Conservation (phyloP, 2,329 filamentous ascomycete species). For the Phaeosphaeria sp. region DNA sequence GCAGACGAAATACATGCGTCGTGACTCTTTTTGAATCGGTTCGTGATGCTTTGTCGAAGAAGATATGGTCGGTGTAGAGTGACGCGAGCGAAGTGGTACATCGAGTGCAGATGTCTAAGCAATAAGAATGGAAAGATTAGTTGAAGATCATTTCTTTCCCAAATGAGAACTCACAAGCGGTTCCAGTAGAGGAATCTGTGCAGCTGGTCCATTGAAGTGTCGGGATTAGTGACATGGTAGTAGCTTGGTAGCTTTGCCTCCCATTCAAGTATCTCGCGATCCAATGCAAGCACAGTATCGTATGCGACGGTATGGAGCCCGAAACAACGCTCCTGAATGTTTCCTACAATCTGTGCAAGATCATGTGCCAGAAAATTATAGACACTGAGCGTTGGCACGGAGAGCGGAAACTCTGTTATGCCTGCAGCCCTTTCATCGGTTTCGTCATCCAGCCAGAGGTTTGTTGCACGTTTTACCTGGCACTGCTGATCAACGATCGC, state of each 20-base stretch:
- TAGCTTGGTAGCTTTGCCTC: background rate
- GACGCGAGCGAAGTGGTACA: background rate
- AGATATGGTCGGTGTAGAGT: background rate
- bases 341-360: background rate
- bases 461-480: background rate
- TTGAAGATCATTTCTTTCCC: background rate
- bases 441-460: background rate
- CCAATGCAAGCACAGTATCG: background rate
- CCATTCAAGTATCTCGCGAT: background rate
- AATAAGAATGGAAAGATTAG: background rate
- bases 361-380: background rate
- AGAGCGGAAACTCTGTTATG: background rate
- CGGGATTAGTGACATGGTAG: background rate
- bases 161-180: background rate
- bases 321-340: background rate
- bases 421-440: background rate
- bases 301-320: background rate
- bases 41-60: background rate
- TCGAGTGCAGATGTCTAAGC: background rate
- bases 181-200: background rate
- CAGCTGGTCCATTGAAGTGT: background rate
- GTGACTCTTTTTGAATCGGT: background rate
- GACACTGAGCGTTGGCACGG: background rate
- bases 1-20: background rate
- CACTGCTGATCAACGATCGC: background rate